Evolutionary conservation across 2,329 filamentous ascomycete genomes (phyloP).

Genomic region (Akanthomyces dipterigenus): DNA sequence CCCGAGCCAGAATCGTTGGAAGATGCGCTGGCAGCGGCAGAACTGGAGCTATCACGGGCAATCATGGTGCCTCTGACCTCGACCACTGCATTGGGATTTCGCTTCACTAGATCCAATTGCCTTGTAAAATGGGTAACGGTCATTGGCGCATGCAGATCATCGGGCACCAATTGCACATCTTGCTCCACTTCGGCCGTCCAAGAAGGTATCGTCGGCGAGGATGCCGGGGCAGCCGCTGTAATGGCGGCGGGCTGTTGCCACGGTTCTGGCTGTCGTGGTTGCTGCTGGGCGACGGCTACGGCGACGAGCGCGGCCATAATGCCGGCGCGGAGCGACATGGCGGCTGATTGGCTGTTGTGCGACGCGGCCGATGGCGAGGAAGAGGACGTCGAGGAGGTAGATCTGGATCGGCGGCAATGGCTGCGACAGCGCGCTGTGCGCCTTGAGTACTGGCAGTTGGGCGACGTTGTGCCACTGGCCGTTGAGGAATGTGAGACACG

Average conservation of each 20-base stretch:
- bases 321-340: conserved; percentile 5
- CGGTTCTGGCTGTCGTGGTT: neutral
- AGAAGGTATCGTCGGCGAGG: conserved; percentile 3
- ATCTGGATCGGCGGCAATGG: neutral
- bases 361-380: neutral
- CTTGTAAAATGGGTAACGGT: conserved; percentile 6
- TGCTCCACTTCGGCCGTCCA: neutral
- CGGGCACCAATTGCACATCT: neutral
- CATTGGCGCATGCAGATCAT: neutral
- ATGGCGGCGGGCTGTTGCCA: neutral
- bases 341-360: neutral
- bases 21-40: neutral
- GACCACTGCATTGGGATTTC: neutral
- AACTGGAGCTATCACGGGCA: neutral
- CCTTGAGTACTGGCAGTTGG: neutral
- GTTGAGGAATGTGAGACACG: conserved; percentile 6
- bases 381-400: neutral
- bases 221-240: neutral
- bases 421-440: neutral
- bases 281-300: neutral
- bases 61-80: neutral
- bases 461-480: neutral
- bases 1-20: neutral
- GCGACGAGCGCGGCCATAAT: neutral
- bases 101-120: conserved; percentile 2